Base-by-base conservation (phyloP, 768 basidiomycete genomes). In the Pleurotus tuoliensis region DNA sequence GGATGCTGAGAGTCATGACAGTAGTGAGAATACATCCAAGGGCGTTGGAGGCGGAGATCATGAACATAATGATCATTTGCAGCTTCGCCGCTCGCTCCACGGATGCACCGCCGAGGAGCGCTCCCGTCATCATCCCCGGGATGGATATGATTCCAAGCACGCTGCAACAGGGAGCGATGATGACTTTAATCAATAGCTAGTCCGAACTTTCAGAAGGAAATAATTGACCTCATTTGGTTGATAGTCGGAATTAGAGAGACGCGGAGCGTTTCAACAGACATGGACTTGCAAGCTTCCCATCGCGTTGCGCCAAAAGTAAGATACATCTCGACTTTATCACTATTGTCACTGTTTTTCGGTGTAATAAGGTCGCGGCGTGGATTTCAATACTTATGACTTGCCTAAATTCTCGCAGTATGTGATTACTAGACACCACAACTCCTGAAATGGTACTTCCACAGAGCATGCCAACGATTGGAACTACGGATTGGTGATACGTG, bases 61-160 rank as follows among this genome's bases (percentile, higher is more conserved):
- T 90, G 70, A 95, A 94, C 87, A 94, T 90, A 71, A 95, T 92
- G 56, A 95, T 86, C 87, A 94, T 94, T 63, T 95, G 94, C 15
- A 94, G 72, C 53, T 85, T 83, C 2, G 90, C 90, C 0, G 93
- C 94, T 69, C 92, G 92, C 18, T 90, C 80, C 38, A 94, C 90
- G 27, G 87, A 86, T 7, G 89, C 82, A 0, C 92, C 93, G 9
- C 90, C 94, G 12, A 95, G 82, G 58, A 95, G 87, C 3, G 93
- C 90, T 61, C 93, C 93, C 0, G 90, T 92, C 90, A 94, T 93
- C 90, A 92, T 93, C 1, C 92, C 91, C 1, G 88, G 88, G 53
- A 89, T 90, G 13, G 87, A 73, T 54, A 90, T 88, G 57, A 88
- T 86, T 6, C 88, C 87, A 6, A 88, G 74, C 44, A 90, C 86